Evolutionary conservation across 805 yeast genomes (phyloP).

Genomic region (Jamesozyma jinghongensis): DNA sequence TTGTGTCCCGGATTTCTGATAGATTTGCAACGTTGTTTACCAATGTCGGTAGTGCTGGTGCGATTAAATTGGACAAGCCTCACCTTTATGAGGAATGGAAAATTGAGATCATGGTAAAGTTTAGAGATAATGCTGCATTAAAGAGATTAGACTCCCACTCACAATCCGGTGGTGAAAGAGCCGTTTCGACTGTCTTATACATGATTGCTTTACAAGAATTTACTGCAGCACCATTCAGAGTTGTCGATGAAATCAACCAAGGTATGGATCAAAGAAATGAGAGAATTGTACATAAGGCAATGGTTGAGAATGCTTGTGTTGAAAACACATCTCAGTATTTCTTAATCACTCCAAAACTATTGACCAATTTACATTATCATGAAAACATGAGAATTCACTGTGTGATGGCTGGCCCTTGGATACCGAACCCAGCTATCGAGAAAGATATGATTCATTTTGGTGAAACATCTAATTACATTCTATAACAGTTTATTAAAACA

Average conservation of each 20-base stretch:
- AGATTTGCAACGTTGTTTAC: constrained; percentile 61
- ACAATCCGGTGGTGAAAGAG: constrained; percentile 97
- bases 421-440: constrained; percentile 31
- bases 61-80: constrained; percentile 48
- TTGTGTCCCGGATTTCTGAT: constrained; percentile 48
- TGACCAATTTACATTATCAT: constrained; percentile 69
- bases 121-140: constrained; percentile 66
- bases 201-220: constrained; percentile 84
- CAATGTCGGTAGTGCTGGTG: constrained; percentile 82
- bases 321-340: constrained; percentile 69
- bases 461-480: constrained; percentile 23
- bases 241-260: constrained; percentile 96
- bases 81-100: constrained; percentile 63
- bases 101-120: constrained; percentile 73
- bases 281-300: constrained; percentile 69
- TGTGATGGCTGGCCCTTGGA: constrained; percentile 54
- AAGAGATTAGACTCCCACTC: constrained; percentile 72
- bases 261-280: constrained; percentile 97
- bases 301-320: constrained; percentile 76
- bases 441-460: constrained; percentile 31
- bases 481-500: constrained; percentile 3
- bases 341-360: constrained; percentile 83
- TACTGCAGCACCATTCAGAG: constrained; percentile 83
- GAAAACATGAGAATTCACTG: constrained; percentile 78
- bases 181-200: constrained; percentile 86